These are phyloP conservation scores for Solanum phureja DNA, from an alignment of 257 asterid genomes.

Conservation along the genomic window DNA sequence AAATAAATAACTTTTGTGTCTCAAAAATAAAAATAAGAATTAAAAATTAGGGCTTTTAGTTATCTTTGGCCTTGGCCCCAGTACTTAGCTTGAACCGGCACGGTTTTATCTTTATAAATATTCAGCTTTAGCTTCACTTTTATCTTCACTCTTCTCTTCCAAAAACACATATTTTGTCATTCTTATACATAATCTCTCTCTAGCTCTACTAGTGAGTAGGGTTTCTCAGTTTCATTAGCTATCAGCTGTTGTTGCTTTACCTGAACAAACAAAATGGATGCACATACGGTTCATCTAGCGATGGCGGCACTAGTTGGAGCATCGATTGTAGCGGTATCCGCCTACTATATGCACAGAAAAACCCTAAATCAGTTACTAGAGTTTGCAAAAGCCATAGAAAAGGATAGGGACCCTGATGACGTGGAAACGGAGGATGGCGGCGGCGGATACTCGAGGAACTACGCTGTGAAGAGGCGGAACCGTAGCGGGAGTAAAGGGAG, in stretches of 20 bases:
- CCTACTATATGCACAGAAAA: slow-evolving; percentile 82
- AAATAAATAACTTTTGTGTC: too few relatives aligned
- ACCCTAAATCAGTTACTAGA: slow-evolving; percentile 76
- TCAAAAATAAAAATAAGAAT: too few relatives aligned
- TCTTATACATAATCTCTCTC: background rate
- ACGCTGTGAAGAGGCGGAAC: slow-evolving; percentile 26
- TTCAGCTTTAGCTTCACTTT: background rate
- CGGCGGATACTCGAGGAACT: slow-evolving; percentile 20
- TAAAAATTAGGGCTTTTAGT: too few relatives aligned
- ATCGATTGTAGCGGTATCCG: slow-evolving; percentile 83
- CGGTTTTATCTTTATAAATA: slow-evolving; percentile 18
- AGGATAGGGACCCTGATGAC: slow-evolving; percentile 29
- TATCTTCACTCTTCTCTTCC: slow-evolving; percentile 8
- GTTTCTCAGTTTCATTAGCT: slow-evolving; percentile 11
- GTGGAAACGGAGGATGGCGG: slow-evolving; percentile 26
- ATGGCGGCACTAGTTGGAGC: slow-evolving; percentile 95
- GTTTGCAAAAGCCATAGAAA: slow-evolving; percentile 70
- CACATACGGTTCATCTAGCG: slow-evolving; percentile 69
- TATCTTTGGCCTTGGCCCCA: too few relatives aligned
- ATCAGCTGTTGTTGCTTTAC: background rate
- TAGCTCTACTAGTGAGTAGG: slow-evolving; percentile 23
- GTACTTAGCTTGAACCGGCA: too few relatives aligned
- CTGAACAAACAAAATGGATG: slow-evolving; percentile 34
- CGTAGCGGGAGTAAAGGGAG: slow-evolving; percentile 29
- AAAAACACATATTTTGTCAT: background rate